Evolutionary conservation across 2,329 filamentous ascomycete genomes (phyloP).

Genomic region (Lasiodiplodia hormozganensis): DNA sequence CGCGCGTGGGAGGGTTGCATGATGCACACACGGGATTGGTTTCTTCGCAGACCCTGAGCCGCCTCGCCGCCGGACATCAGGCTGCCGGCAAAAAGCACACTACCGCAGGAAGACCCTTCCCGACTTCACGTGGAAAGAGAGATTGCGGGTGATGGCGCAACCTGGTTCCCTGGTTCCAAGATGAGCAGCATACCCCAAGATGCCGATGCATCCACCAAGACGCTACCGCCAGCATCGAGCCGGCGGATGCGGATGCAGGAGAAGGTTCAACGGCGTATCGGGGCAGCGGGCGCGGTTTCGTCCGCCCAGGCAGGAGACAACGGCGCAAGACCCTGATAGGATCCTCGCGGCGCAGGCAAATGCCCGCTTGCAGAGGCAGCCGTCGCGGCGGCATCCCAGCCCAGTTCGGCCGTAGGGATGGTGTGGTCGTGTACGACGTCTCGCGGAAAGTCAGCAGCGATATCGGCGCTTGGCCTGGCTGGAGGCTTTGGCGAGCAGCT

Average conservation of each 20-base stretch:
- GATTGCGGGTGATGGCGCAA: not conserved
- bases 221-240: slow-evolving; percentile 10
- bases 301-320: slow-evolving; percentile 1
- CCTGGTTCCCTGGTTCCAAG: not conserved
- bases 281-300: slow-evolving; percentile 24
- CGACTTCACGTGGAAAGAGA: not conserved
- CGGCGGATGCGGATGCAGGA: not conserved
- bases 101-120: not conserved
- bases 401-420: slow-evolving; percentile 7
- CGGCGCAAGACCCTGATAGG: slow-evolving; percentile 13
- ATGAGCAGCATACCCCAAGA: not conserved
- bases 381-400: slow-evolving; percentile 24
- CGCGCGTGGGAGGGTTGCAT: slow-evolving; percentile 17
- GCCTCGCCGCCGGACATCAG: slow-evolving; percentile 16
- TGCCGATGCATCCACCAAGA: slow-evolving; percentile 2
- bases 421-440: not conserved
- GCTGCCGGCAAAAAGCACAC: slow-evolving; percentile 22
- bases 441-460: slow-evolving; percentile 36
- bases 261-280: slow-evolving; percentile 8
- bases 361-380: slow-evolving; percentile 5
- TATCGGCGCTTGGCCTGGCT: slow-evolving; percentile 40
- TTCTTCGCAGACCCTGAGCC: slow-evolving; percentile 9
- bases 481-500: slow-evolving; percentile 33
- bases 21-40: slow-evolving; percentile 12
- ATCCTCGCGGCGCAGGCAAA: slow-evolving; percentile 4